Evolutionary conservation across 140 eudicot genomes (phyloP).

Genomic region (Senecio squalidus): DNA sequence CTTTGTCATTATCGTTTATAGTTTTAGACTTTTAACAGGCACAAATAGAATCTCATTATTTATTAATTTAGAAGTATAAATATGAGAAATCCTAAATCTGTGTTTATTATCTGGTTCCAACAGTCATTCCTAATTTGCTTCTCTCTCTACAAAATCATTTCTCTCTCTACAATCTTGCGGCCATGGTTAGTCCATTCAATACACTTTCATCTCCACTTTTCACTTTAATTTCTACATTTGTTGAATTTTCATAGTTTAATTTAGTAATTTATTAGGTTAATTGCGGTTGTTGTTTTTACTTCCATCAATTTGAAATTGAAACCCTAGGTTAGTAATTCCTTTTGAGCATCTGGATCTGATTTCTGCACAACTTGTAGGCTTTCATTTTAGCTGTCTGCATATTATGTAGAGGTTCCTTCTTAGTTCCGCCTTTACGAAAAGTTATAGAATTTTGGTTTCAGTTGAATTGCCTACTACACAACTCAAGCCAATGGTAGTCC

Average conservation of each 20-base stretch:
- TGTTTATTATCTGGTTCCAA: constrained; percentile 1
- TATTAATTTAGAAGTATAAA: too few species aligned
- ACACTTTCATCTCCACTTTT: neutral
- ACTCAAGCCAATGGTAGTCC: too few species aligned
- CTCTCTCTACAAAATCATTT: constrained; percentile 15
- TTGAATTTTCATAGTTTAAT: neutral
- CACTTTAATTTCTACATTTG: neutral
- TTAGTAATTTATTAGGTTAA: neutral
- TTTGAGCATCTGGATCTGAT: constrained; percentile 18
- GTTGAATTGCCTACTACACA: too few species aligned
- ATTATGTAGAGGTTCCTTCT: neutral
- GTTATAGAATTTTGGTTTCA: neutral
- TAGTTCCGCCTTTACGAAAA: neutral
- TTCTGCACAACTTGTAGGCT: neutral
- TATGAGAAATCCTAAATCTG: too few species aligned
- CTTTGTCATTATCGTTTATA: too few species aligned
- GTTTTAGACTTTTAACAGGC: too few species aligned
- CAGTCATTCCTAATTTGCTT: constrained; percentile 13
- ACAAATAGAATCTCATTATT: too few species aligned
- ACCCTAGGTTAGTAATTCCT: constrained; percentile 23
- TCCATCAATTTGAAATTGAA: constrained; percentile 15
- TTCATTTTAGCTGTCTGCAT: neutral
- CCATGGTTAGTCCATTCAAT: constrained; percentile 27
- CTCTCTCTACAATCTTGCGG: constrained; percentile 10
- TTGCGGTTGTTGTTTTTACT: neutral